Conservation (phyloP, 495 filamentous ascomycete species). For the Opeltia flavorubescens region DNA sequence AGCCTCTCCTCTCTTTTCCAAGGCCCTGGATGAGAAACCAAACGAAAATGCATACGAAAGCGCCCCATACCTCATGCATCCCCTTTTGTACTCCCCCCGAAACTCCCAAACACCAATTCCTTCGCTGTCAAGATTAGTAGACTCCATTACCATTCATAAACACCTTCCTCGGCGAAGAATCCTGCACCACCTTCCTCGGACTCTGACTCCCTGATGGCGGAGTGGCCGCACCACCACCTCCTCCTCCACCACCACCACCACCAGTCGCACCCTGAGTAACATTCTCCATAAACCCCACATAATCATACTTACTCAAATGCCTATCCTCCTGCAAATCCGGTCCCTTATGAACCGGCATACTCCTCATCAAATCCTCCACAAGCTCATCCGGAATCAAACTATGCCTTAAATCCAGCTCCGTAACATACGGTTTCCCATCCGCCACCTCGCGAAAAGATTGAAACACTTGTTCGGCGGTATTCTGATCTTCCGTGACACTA, state of each 20-base stretch:
- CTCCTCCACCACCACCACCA: too few species aligned
- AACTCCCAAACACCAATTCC: too few species aligned
- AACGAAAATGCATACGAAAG: too few species aligned
- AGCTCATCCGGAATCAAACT: slow-evolving; percentile 89
- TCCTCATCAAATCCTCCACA: slow-evolving; percentile 77
- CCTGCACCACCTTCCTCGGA: background rate
- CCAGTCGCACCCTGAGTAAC: slow-evolving; percentile 28
- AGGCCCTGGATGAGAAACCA: too few species aligned
- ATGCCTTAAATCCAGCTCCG: slow-evolving; percentile 89
- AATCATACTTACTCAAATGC: slow-evolving; percentile 70
- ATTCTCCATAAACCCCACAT: slow-evolving; percentile 84
- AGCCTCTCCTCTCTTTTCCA: too few species aligned
- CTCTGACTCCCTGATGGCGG: background rate
- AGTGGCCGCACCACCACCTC: too few species aligned
- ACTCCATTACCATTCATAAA: background rate
- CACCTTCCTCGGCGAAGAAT: background rate
- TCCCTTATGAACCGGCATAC: slow-evolving; percentile 68
- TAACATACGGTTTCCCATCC: slow-evolving; percentile 97
- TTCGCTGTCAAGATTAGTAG: background rate
- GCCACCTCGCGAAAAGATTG: slow-evolving; percentile 94
- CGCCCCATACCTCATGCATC: too few species aligned
- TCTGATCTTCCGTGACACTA: slow-evolving; percentile 94
- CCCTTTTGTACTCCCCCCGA: too few species aligned
- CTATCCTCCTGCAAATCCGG: slow-evolving; percentile 68
- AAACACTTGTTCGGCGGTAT: slow-evolving; percentile 94